phyloP scores from a whole-genome alignment of 2,329 filamentous ascomycete species.

The Colletotrichum agaves region DNA sequence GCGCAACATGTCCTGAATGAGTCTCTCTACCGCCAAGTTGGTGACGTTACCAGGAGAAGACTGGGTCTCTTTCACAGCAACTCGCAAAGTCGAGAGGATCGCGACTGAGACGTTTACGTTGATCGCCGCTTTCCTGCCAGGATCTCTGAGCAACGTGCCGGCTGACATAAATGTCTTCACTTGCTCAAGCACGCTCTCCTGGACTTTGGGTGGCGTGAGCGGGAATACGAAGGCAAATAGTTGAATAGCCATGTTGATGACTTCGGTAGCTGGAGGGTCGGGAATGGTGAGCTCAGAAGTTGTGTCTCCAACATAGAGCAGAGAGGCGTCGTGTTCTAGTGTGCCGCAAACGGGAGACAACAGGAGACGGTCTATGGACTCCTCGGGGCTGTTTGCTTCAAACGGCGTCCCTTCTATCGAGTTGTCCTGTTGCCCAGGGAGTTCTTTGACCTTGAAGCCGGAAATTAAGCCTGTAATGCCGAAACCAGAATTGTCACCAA shows the following conservation, averaged over 20 bases:
- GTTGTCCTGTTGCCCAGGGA: constrained; percentile 75
- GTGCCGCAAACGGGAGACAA: constrained; percentile 82
- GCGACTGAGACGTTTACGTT: constrained; percentile 89
- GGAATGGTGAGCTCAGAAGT: constrained; percentile 58
- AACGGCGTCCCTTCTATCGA: constrained; percentile 54
- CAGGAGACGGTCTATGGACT: constrained; percentile 69
- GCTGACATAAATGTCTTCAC: constrained; percentile 90
- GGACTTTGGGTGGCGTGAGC: constrained; percentile 87
- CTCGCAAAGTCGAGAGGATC: constrained; percentile 81
- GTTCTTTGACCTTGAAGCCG: constrained; percentile 77
- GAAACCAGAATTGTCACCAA: constrained; percentile 93
- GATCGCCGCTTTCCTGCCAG: constrained; percentile 89
- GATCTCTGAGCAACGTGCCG: constrained; percentile 82
- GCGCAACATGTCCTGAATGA: constrained; percentile 79
- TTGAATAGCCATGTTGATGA: constrained; percentile 93
- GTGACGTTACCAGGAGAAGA: constrained; percentile 79
- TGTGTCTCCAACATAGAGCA: constrained; percentile 74
- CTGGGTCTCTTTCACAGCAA: constrained; percentile 83
- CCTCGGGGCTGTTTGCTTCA: constrained; percentile 70
- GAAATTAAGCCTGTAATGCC: constrained; percentile 88
- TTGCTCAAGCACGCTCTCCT: constrained; percentile 96
- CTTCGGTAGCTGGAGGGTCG: constrained; percentile 89
- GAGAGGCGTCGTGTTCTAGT: constrained; percentile 88
- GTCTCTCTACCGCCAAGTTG: constrained; percentile 80
- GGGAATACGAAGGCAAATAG: constrained; percentile 93